Percentiles rank a stretch among this genome's conserved stretches.
Conservation (phyloP, 1,284 basidiomycete genomes). For the Dichomitus squalens region DNA sequence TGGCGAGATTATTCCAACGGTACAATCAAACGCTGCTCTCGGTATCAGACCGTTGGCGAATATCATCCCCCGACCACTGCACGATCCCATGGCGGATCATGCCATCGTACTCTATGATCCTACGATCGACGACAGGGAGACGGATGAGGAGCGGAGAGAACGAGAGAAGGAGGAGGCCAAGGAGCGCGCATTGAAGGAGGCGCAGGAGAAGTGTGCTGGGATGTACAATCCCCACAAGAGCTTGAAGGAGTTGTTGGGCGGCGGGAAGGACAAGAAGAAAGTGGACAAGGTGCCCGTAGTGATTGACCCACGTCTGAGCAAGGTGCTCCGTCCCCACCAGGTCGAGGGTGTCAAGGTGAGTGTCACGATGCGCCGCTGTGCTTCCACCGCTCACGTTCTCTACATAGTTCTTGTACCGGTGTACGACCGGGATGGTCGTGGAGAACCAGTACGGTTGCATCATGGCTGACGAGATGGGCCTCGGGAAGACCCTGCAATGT, state of each 20-base stretch:
- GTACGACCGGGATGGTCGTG: slow-evolving; percentile 91
- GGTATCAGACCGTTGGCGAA: slow-evolving; percentile 86
- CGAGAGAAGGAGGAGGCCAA: slow-evolving; percentile 72
- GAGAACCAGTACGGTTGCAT: slow-evolving; percentile 96
- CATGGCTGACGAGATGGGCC: slow-evolving; percentile 99
- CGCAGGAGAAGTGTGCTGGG: slow-evolving; percentile 64
- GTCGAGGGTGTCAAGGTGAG: slow-evolving; percentile 95
- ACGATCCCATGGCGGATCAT: slow-evolving; percentile 97
- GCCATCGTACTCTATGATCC: slow-evolving; percentile 98
- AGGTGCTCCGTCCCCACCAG: slow-evolving; percentile 95
- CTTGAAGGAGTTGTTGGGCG: slow-evolving; percentile 82
- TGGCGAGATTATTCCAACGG: slow-evolving; percentile 69
- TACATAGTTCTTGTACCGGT: slow-evolving; percentile 88
- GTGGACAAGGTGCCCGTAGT: slow-evolving; percentile 92
- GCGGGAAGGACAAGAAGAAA: slow-evolving; percentile 67
- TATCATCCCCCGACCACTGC: slow-evolving; percentile 87
- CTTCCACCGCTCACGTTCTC: slow-evolving; percentile 18
- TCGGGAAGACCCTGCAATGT: slow-evolving; percentile 96
- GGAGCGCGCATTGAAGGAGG: slow-evolving; percentile 64
- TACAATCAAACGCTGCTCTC: slow-evolving; percentile 76
- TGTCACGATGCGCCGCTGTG: slow-evolving; percentile 1
- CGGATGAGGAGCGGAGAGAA: slow-evolving; percentile 78
- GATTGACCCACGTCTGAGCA: slow-evolving; percentile 87
- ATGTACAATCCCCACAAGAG: slow-evolving; percentile 93
- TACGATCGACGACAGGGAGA: slow-evolving; percentile 90